Conservation (phyloP, 306 rosid genomes). For the Malus orientalis region DNA sequence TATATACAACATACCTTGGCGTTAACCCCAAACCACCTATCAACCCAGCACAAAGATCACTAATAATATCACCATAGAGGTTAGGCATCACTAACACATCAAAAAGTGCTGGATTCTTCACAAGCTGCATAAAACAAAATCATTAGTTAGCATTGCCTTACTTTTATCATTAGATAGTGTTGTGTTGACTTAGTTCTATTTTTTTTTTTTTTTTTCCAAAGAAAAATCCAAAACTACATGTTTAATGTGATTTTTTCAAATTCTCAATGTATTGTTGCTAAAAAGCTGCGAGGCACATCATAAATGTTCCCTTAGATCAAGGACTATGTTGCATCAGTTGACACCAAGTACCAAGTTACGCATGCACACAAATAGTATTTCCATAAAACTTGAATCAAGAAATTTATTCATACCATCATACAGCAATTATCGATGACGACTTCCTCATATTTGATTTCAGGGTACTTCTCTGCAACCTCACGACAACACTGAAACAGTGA, state of each 20-base stretch:
- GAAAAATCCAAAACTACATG: not conserved
- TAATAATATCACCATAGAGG: constrained; percentile 95
- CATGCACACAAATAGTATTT: not conserved
- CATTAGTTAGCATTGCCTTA: not conserved
- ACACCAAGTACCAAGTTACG: not conserved
- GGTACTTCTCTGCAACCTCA: constrained; percentile 96
- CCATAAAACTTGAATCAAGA: not conserved
- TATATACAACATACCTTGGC: constrained; percentile 53
- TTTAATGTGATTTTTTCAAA: not conserved
- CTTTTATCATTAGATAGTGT: not conserved
- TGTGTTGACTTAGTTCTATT: not conserved
- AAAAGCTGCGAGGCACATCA: not conserved
- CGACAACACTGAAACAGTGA: constrained; percentile 74
- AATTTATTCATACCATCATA: constrained; percentile 70
- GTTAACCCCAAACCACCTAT: constrained; percentile 97
- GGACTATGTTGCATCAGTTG: not conserved
- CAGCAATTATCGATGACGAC: constrained; percentile 98
- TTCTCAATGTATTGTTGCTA: not conserved
- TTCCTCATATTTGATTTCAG: constrained; percentile 90
- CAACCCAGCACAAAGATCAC: constrained; percentile 99
- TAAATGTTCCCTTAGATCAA: not conserved
- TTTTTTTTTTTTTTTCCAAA: too few species aligned
- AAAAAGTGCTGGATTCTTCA: constrained; percentile 90
- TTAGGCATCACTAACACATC: constrained; percentile 99
- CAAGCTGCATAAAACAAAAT: constrained; percentile 58